Conservation (phyloP, 164 flowering plant genomes). For the Aristolochia californica region DNA sequence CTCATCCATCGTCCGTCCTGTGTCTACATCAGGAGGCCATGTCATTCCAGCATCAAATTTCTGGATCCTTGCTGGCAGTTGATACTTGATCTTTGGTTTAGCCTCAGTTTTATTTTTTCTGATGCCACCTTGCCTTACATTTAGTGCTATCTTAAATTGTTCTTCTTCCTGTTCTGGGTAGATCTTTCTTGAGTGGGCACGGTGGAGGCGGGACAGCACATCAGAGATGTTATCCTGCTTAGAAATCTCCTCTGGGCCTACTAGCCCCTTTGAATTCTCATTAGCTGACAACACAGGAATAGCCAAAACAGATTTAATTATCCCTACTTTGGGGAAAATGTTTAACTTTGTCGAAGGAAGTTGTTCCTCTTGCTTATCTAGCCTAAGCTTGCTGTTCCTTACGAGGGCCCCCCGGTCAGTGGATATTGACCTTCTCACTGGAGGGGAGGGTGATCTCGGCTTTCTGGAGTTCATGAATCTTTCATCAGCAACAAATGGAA, state of each 20-base stretch:
- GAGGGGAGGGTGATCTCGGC: conserved; percentile 64
- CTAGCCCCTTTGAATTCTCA: conserved; percentile 12
- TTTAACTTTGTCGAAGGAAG: conserved; percentile 28
- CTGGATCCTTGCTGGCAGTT: conserved; percentile 28
- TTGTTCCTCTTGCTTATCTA: conserved; percentile 36
- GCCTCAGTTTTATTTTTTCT: conserved; percentile 46
- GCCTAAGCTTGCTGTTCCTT: conserved; percentile 37
- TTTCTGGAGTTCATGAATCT: conserved; percentile 23
- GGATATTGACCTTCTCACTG: conserved; percentile 67
- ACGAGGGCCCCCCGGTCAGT: conserved; percentile 51
- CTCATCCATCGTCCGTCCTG: conserved; percentile 32
- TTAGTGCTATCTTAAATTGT: conserved; percentile 48
- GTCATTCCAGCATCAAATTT: conserved; percentile 23
- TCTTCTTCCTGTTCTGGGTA: conserved; percentile 49
- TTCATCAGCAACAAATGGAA: conserved; percentile 35
- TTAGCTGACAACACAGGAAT: conserved; percentile 20
- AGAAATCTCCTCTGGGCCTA: conserved; percentile 19
- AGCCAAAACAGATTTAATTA: conserved; percentile 34
- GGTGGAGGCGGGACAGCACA: conserved; percentile 23
- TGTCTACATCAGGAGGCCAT: conserved; percentile 22
- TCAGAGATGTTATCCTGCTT: conserved; percentile 37
- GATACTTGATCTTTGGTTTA: conserved; percentile 41
- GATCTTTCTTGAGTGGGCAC: conserved; percentile 22
- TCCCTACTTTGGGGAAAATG: conserved; percentile 37
- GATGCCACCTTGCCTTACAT: conserved; percentile 55